A percentile compares a stretch with the other conserved stretches of the same genome.
Conservation (phyloP, 169 alveolate genomes). For the Eimeria maxima region DNA sequence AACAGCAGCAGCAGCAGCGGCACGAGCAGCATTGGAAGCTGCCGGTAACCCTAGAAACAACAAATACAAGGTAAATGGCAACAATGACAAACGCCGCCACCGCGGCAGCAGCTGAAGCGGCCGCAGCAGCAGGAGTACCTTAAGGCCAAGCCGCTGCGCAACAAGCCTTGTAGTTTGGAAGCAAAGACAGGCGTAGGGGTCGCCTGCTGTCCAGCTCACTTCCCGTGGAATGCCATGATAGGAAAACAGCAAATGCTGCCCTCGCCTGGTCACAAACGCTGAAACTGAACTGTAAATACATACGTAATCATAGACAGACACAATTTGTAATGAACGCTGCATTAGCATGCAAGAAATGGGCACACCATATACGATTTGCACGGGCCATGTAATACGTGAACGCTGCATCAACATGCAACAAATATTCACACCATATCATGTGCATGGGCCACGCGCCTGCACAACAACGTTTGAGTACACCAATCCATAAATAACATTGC, state of each 20-base stretch:
- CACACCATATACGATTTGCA: too few species aligned
- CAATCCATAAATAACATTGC: not conserved
- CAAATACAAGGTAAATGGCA: too few species aligned
- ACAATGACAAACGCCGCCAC: not conserved
- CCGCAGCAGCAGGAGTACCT: constrained; percentile 21
- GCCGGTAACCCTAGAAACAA: too few species aligned
- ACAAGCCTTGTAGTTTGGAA: constrained; percentile 77
- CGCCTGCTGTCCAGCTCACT: constrained; percentile 58
- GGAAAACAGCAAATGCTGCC: constrained; percentile 59
- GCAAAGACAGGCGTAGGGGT: constrained; percentile 80
- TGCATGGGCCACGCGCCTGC: too few species aligned
- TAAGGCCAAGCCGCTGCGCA: constrained; percentile 52
- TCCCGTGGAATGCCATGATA: constrained; percentile 79
- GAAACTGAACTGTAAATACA: not conserved
- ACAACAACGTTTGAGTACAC: too few species aligned
- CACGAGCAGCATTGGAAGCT: constrained; percentile 7
- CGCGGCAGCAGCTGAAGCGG: not conserved
- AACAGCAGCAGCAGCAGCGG: constrained; percentile 30
- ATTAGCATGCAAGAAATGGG: too few species aligned
- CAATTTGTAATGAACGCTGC: too few species aligned
- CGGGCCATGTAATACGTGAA: too few species aligned
- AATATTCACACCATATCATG: too few species aligned
- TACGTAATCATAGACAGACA: not conserved
- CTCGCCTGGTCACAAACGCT: constrained; percentile 27
- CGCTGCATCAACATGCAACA: too few species aligned